These are phyloP conservation scores for Pestalotiopsis sp. DNA, from an alignment of 2,329 filamentous ascomycete species.

Conservation along the genomic window DNA sequence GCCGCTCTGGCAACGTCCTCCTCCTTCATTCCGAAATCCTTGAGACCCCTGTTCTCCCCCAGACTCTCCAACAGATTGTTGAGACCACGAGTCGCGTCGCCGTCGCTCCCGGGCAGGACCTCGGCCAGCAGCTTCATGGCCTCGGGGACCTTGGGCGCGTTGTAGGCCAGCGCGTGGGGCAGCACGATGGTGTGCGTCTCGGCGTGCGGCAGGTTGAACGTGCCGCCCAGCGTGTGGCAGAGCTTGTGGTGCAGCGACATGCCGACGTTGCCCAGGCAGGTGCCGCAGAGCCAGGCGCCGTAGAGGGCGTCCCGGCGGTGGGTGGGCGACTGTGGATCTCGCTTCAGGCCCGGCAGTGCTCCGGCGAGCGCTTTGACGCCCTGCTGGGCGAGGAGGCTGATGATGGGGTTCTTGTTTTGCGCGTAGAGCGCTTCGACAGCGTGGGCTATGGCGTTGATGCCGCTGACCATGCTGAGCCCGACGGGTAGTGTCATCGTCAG, in stretches of 20 bases:
- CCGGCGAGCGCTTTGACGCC: constrained; percentile 56
- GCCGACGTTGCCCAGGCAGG: constrained; percentile 59
- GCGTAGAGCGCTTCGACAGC: constrained; percentile 67
- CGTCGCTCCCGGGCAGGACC: constrained; percentile 57
- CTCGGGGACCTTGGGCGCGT: constrained; percentile 55
- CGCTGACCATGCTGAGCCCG: constrained; percentile 57
- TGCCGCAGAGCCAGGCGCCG: constrained; percentile 67
- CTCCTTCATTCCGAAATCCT: constrained; percentile 61
- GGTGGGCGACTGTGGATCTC: constrained; percentile 42
- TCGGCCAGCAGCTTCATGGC: constrained; percentile 55
- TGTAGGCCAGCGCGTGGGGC: constrained; percentile 66
- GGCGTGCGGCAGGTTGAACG: constrained; percentile 65
- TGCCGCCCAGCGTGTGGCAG: constrained; percentile 66
- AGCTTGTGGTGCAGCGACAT: constrained; percentile 72
- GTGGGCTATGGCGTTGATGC: constrained; percentile 69
- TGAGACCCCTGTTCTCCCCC: constrained; percentile 53
- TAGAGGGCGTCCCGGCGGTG: constrained; percentile 59
- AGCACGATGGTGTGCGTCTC: constrained; percentile 67
- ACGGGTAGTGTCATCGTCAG: constrained; percentile 61
- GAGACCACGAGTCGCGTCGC: constrained; percentile 59
- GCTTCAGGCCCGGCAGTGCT: constrained; percentile 54
- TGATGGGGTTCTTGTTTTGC: constrained; percentile 62
- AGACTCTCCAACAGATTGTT: constrained; percentile 58
- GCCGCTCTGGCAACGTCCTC: constrained; percentile 62
- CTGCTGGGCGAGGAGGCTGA: constrained; percentile 59